Conservation (phyloP, 208 protist genomes). For the Acanthamoeba sp. region DNA sequence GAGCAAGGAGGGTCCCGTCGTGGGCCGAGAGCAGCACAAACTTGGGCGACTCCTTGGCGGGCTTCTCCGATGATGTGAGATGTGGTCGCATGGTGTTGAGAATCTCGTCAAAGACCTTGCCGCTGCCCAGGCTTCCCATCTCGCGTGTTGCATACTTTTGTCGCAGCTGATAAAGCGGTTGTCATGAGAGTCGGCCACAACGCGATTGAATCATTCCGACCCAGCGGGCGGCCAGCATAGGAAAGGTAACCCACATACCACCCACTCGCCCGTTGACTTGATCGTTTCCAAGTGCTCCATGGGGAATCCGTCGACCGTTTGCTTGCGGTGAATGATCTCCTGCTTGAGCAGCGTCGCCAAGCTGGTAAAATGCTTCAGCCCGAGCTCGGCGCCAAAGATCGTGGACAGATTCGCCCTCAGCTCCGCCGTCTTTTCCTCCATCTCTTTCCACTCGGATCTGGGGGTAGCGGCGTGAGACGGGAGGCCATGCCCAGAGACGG, state of each 20-base stretch:
- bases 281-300: conserved; percentile 27
- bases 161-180: conserved; percentile 5
- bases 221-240: too few relatives aligned
- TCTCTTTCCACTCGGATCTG: conserved; percentile 42
- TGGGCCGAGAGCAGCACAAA: conserved; percentile 60
- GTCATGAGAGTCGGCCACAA: neutral
- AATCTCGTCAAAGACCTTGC: conserved; percentile 20
- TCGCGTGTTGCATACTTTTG: conserved; percentile 67
- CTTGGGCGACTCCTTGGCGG: conserved; percentile 26
- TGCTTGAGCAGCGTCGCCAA: conserved; percentile 20
- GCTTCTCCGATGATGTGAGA: neutral
- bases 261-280: conserved; percentile 38
- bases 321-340: conserved; percentile 59
- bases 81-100: neutral
- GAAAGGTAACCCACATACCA: too few relatives aligned
- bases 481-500: neutral
- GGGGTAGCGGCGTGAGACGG: neutral
- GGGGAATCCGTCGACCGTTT: conserved; percentile 4
- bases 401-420: conserved; percentile 11
- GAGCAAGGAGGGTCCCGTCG: conserved; percentile 66
- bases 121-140: conserved; percentile 57
- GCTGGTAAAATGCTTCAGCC: conserved; percentile 54
- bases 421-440: conserved; percentile 22
- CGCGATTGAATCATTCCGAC: neutral
- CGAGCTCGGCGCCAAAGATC: conserved; percentile 15